These are phyloP conservation scores for Trametopsis cervina DNA, from an alignment of 768 basidiomycete genomes.

Conservation along the genomic window DNA sequence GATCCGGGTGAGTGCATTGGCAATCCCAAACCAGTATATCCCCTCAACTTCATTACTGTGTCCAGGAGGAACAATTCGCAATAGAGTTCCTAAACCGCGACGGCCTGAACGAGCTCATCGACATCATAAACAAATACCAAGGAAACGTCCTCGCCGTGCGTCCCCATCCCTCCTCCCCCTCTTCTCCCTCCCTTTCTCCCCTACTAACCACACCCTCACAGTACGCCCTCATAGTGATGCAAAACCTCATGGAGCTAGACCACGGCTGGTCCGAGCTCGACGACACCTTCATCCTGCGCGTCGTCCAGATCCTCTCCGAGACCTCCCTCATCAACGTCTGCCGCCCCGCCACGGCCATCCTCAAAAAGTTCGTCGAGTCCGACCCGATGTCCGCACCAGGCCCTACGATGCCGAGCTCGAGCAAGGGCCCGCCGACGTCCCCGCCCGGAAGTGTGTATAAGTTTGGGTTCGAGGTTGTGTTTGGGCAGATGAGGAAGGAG, in stretches of 20 bases:
- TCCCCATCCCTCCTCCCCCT: conserved; percentile 8
- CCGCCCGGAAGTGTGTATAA: conserved; percentile 70
- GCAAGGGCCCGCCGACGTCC: conserved; percentile 41
- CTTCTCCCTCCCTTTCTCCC: too few relatives aligned
- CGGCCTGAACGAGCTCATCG: conserved; percentile 65
- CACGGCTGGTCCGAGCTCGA: conserved; percentile 77
- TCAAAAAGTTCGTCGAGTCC: conserved; percentile 85
- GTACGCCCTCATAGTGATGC: conserved; percentile 83
- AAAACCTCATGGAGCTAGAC: conserved; percentile 82
- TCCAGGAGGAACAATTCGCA: conserved; percentile 78
- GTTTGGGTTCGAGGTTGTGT: conserved; percentile 82
- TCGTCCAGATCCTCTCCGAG: conserved; percentile 71
- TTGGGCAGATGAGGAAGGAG: conserved; percentile 74
- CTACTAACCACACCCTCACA: conserved; percentile 24
- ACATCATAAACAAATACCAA: conserved; percentile 54
- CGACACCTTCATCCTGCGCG: conserved; percentile 63
- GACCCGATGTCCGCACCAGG: conserved; percentile 66
- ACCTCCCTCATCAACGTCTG: conserved; percentile 83
- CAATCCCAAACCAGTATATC: background rate
- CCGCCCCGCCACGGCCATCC: conserved; percentile 83
- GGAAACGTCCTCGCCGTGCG: conserved; percentile 84
- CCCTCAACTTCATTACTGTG: too few relatives aligned
- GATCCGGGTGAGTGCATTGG: conserved; percentile 48
- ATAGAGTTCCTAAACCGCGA: conserved; percentile 68
- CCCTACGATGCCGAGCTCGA: conserved; percentile 51